phyloP scores from a whole-genome alignment of 495 filamentous ascomycete species.

The Tuber microsphaerosporum region DNA sequence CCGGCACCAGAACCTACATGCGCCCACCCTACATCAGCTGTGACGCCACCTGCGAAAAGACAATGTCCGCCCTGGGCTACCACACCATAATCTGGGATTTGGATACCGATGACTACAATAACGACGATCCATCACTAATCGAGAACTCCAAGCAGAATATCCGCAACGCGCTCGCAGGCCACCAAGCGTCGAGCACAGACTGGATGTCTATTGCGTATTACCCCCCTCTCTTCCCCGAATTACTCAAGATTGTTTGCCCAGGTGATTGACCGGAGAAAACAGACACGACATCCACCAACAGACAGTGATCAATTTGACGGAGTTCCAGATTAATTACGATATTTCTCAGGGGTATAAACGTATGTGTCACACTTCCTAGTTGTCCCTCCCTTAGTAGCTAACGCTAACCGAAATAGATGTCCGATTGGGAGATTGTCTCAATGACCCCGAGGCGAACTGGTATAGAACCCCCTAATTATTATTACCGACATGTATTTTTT shows the following conservation, averaged over 20 bases:
- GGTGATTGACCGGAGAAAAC: neutral
- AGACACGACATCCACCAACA: constrained; percentile 45
- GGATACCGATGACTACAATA: constrained; percentile 61
- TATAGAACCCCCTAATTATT: constrained; percentile 44
- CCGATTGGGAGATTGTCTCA: constrained; percentile 57
- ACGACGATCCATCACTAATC: constrained; percentile 50
- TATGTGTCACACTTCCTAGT: constrained; percentile 9
- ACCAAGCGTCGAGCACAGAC: neutral
- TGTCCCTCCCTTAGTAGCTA: neutral
- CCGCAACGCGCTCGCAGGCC: constrained; percentile 14
- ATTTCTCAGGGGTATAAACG: constrained; percentile 38
- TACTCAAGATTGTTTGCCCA: neutral
- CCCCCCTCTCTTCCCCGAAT: neutral
- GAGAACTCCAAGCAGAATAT: constrained; percentile 55
- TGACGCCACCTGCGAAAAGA: constrained; percentile 44
- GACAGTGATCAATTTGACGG: constrained; percentile 41
- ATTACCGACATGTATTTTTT: neutral
- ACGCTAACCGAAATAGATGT: constrained; percentile 40
- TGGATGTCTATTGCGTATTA: constrained; percentile 26
- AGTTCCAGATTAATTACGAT: constrained; percentile 41
- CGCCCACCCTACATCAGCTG: constrained; percentile 63
- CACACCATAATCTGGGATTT: constrained; percentile 60
- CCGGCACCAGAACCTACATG: constrained; percentile 68
- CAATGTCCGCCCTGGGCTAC: constrained; percentile 54
- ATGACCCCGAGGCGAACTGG: constrained; percentile 54